Evolutionary conservation across 352 stramenopile species (phyloP), one percentile per base, ranked within the genome.

Genomic region (Pythium aristosporum): DNA sequence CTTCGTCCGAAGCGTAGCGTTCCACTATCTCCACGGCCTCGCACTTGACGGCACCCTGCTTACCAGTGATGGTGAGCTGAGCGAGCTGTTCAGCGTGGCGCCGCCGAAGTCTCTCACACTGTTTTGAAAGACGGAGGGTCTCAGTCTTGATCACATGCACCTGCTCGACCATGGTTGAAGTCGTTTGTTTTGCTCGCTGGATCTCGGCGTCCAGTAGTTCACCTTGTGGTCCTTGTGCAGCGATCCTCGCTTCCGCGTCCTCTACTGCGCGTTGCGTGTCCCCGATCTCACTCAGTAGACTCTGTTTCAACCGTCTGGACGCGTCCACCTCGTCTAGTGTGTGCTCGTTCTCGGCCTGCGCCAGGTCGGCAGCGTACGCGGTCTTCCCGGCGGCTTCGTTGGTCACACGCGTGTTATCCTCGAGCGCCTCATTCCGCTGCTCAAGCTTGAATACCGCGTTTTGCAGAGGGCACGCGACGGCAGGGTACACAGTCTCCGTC

Each of bases 361-460:
- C 15, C 36, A 55, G 39, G 10, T 66, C 44, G 0, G 64, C 49
- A 10, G 47, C 57, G 28, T 66, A 58, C 5, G 18, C 37, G 20
- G 52, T 63, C 34, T 62, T 64, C 28, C 15, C 42, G 1, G 30
- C 23, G 13, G 37, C 46, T 3, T 61, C 51, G 36, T 57, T 28
- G 5, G 65, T 25, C 23, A 9, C 30, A 1, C 54, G 36, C 0
- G 55, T 68, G 16, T 61, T n/a, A 16, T 58, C 41, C 11, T 56
- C 52, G 1, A 68, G 49, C 1, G 34, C 48, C 5, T 50, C 67
- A 41, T 63, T 69, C 3, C 61, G 53, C 48, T 59, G 62, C 37
- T 68, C 52, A 2, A 74, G 43, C 36, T 63, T 70, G 57, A 68
- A 70, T 11, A 74, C 47, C 0, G 44, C 23, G n/a, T 68, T 62